Evolutionary conservation across 768 basidiomycete species (phyloP).

Genomic region (Gloeopeniophorella convolvens): DNA sequence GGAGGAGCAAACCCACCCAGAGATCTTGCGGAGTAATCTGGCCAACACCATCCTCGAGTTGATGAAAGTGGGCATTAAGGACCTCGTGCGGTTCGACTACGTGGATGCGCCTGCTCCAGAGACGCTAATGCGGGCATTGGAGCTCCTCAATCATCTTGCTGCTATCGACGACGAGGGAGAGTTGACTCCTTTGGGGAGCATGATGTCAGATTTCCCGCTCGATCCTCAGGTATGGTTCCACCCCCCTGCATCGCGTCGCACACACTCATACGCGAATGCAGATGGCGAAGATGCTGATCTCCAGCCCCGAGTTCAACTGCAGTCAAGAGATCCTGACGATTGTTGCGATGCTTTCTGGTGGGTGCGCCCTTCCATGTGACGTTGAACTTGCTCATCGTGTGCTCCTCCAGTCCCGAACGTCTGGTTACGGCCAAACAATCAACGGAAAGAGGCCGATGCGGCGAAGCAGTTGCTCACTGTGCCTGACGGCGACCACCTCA

Average conservation of each 20-base stretch:
- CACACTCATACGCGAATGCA: constrained; percentile 24
- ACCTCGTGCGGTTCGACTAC: constrained; percentile 83
- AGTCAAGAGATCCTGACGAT: constrained; percentile 94
- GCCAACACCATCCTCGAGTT: constrained; percentile 91
- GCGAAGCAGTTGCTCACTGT: constrained; percentile 86
- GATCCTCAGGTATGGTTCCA: constrained; percentile 71
- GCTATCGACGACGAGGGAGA: constrained; percentile 94
- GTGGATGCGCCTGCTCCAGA: constrained; percentile 94
- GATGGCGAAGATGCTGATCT: constrained; percentile 91
- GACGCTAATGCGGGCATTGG: constrained; percentile 94
- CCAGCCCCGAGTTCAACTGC: constrained; percentile 92
- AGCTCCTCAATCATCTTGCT: constrained; percentile 85
- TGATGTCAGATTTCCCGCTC: constrained; percentile 99
- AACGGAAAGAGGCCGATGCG: constrained; percentile 84
- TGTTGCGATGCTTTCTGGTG: constrained; percentile 93
- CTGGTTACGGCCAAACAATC: constrained; percentile 88
- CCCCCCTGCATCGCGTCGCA: background rate
- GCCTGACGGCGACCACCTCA: constrained; percentile 95
- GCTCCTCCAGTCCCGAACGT: constrained; percentile 71
- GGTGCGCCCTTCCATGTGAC: constrained; percentile 19
- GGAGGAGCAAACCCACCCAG: constrained; percentile 96
- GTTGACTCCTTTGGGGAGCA: constrained; percentile 74
- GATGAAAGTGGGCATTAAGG: constrained; percentile 92
- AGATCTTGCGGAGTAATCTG: constrained; percentile 89
- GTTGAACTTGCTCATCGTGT: background rate